A percentile compares a stretch with the other conserved stretches of the same genome.
Conservation (phyloP, 352 stramenopile species). For the Phytophthora pini region DNA sequence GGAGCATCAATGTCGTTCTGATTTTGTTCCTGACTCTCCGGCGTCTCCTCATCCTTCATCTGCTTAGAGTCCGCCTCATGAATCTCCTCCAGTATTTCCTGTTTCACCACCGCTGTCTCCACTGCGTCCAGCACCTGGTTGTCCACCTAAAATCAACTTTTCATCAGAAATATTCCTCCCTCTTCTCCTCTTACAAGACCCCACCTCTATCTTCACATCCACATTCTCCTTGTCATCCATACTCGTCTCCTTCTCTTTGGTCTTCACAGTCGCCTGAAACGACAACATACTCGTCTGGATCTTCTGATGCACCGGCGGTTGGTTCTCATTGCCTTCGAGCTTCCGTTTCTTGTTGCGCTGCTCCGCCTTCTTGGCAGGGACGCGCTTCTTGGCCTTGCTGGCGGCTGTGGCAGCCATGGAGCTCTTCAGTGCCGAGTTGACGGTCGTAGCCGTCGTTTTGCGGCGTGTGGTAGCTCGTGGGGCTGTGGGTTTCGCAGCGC, state of each 20-base stretch:
- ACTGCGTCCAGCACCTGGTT: conserved; percentile 10
- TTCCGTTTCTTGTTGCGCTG: conserved; percentile 53
- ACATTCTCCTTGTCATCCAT: conserved; percentile 24
- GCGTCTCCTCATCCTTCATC: conserved; percentile 20
- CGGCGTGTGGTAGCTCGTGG: conserved; percentile 11
- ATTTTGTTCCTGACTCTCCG: conserved; percentile 20
- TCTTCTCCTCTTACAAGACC: conserved; percentile 13
- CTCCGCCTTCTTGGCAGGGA: conserved; percentile 38
- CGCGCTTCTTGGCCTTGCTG: conserved; percentile 40
- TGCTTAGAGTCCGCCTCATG: conserved; percentile 7
- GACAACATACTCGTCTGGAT: conserved; percentile 77
- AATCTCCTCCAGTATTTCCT: conserved; percentile 14
- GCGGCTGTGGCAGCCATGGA: conserved; percentile 26
- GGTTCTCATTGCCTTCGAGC: conserved; percentile 47
- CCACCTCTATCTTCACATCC: conserved; percentile 17
- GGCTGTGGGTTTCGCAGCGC: conserved; percentile 5
- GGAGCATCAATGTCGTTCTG: conserved; percentile 6
- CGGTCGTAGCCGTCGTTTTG: conserved; percentile 22
- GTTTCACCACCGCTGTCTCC: conserved; percentile 7
- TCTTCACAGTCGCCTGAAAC: conserved; percentile 52
- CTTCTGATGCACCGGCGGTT: conserved; percentile 45
- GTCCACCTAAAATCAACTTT: conserved; percentile 11
- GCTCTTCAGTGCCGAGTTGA: conserved; percentile 40
- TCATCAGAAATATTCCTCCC: conserved; percentile 3
- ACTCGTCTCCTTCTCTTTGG: conserved; percentile 12